phyloP scores from a whole-genome alignment of 1,284 basidiomycete species.

The Microbotryum scabiosae region DNA sequence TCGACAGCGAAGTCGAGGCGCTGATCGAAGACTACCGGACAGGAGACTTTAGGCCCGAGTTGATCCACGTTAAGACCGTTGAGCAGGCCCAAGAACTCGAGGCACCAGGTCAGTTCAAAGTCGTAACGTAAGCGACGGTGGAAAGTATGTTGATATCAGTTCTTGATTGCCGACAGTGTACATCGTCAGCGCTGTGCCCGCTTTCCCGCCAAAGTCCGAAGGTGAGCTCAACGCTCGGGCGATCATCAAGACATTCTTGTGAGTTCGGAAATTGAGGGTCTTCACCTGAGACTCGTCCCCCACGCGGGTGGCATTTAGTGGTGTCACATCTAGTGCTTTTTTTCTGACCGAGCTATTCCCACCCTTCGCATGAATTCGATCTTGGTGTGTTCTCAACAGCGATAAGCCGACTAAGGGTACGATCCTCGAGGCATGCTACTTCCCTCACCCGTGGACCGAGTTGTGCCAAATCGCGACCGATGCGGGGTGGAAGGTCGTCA shows the following conservation, averaged over 20 bases:
- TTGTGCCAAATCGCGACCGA: constrained; percentile 25
- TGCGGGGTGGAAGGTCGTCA: constrained; percentile 31
- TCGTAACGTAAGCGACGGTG: neutral
- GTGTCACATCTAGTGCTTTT: no score
- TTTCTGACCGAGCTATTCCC: no score
- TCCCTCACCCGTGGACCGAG: constrained; percentile 29
- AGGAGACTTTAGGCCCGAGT: constrained; percentile 23
- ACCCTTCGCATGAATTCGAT: neutral
- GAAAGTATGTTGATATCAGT: neutral
- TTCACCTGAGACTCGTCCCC: neutral
- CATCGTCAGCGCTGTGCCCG: constrained; percentile 32
- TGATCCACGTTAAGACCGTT: constrained; percentile 31
- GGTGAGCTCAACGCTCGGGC: constrained; percentile 30
- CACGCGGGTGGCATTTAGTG: no score
- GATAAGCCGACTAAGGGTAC: constrained; percentile 30
- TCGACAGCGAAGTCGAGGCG: constrained; percentile 26
- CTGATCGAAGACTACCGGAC: constrained; percentile 27
- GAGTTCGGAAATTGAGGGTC: neutral
- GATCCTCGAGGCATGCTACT: constrained; percentile 31
- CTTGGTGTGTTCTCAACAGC: neutral
- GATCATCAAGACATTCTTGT: constrained; percentile 24
- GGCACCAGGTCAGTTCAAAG: constrained; percentile 22
- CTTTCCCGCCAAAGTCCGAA: constrained; percentile 24
- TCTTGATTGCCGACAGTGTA: constrained; percentile 5
- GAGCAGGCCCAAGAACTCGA: constrained; percentile 25